A percentile compares a stretch with the other conserved stretches of the same genome.
Evolutionary conservation across 192 early-diverging fungal species (phyloP).

Genomic region (Diversispora epigaea): DNA sequence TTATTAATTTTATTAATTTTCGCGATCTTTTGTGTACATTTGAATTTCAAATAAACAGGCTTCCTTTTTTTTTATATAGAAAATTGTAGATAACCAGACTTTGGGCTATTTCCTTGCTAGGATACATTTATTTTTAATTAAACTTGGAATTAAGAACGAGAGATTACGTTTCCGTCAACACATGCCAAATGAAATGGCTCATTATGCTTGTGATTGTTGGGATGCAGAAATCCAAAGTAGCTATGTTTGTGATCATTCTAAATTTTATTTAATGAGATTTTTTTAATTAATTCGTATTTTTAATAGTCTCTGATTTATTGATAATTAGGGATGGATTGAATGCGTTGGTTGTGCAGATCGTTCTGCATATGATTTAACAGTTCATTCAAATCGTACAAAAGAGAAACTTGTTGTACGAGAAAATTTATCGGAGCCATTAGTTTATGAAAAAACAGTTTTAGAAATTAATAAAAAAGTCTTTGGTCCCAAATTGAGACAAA

Average conservation of each 20-base stretch:
- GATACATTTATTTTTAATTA: conserved; percentile 86
- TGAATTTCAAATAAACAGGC: not conserved
- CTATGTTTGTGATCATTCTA: conserved; percentile 57
- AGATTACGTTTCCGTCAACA: conserved; percentile 96
- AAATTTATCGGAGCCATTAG: conserved; percentile 75
- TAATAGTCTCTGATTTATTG: not conserved
- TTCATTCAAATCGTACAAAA: conserved; percentile 84
- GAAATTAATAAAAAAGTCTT: conserved; percentile 94
- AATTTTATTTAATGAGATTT: not conserved
- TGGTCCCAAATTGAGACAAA: conserved; percentile 90
- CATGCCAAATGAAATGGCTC: conserved; percentile 99
- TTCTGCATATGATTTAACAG: conserved; percentile 94
- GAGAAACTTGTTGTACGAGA: conserved; percentile 95
- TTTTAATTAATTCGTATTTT: conserved; percentile 3
- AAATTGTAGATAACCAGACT: conserved; percentile 93
- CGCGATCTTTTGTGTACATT: conserved; percentile 7
- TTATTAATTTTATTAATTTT: conserved; percentile 31
- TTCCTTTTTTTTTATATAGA: conserved; percentile 37
- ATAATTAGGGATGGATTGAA: conserved; percentile 91
- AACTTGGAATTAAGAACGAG: conserved; percentile 85
- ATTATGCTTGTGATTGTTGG: conserved; percentile 98
- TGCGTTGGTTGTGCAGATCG: conserved; percentile 99
- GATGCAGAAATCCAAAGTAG: conserved; percentile 95
- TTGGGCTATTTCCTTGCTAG: conserved; percentile 98
- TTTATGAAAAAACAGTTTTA: conserved; percentile 73